These are phyloP conservation scores for Sporobolomyces roseus DNA, from an alignment of 768 basidiomycete genomes.

Conservation along the genomic window DNA sequence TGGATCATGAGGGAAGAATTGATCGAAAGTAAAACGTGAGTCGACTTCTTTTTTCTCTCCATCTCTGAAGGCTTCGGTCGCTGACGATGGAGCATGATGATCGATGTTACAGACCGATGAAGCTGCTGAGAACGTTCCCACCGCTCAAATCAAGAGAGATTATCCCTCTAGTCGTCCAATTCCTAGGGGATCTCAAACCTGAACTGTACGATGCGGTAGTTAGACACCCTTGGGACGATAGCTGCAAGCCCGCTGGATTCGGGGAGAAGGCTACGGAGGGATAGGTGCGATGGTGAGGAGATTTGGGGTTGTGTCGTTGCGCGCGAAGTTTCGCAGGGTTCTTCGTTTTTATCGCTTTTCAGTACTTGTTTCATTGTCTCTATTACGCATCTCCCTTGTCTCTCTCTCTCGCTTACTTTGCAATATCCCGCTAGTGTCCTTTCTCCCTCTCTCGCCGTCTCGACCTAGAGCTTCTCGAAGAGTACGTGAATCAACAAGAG, in stretches of 20 bases:
- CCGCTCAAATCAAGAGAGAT: constrained; percentile 80
- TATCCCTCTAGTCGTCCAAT: constrained; percentile 86
- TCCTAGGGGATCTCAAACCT: constrained; percentile 82
- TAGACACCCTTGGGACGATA: constrained; percentile 65
- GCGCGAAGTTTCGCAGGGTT: no score
- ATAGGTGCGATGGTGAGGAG: no score
- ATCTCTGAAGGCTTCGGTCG: no score
- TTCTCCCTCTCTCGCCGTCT: no score
- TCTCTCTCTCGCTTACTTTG: no score
- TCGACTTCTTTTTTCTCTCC: constrained; percentile 1
- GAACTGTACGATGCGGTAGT: constrained; percentile 85
- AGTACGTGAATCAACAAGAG: no score
- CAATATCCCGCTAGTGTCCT: neutral
- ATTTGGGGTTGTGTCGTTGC: no score
- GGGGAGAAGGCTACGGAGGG: no score
- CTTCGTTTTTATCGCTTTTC: neutral
- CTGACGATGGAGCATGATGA: no score
- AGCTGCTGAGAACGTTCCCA: constrained; percentile 86
- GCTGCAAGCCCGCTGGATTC: neutral
- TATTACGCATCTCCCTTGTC: no score
- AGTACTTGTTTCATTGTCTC: no score
- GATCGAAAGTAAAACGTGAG: constrained; percentile 70
- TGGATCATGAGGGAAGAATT: constrained; percentile 84
- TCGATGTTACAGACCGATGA: constrained; percentile 71
- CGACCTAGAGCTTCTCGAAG: no score